Base-by-base conservation (phyloP, 192 early-diverging fungal genomes). In the Gryganskiella cystojenkinii region DNA sequence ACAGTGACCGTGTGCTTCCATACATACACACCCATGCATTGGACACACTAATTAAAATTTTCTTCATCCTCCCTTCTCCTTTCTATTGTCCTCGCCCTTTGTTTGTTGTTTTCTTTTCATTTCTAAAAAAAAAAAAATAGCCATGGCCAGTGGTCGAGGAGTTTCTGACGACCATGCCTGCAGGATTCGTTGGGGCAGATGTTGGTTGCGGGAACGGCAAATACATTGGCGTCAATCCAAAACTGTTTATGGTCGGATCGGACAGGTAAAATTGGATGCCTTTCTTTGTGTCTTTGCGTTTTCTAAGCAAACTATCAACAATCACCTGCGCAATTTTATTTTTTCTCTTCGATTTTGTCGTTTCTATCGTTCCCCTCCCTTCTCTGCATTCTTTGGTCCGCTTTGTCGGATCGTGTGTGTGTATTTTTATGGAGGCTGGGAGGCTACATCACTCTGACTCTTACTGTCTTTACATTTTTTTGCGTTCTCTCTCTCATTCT, bases 161-260 rank as follows among this genome's bases (percentile, higher is more conserved):
- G 22, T 99, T 96, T 61, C 80, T 99, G 7, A 70, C 64, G 28
- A 80, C 61, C 0, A 83, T 90, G 58, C 76, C 86, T 0, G 5
- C 70, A 3, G 95, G 94, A 6, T 92, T 91, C 54, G 30, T 99
- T 3, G 97, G 97, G 14, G 94, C 92, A 2, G 97, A 99, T 82
- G 89, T 99, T 27, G 97, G 97, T 19, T 97, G 97, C 69, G 97
- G 97, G 13, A 99, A 99, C 82, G 97, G 97, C 46, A 99, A 99
- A 80, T 99, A 99, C 71, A 84, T 99, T 71, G 91, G 91, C 31
- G 92, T 97, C 3, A 96, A 97, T 67, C 81, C 80, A n/a, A 85
- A 90, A n/a, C 73, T 96, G 8, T 87, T 88, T 64, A 90, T 93
- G 42, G 59, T 95, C 34, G 97, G 96, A 49, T 94, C 92, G 0